These are phyloP conservation scores for Myxozyma mucilagina DNA, from an alignment of 805 yeast species.

Conservation along the genomic window DNA sequence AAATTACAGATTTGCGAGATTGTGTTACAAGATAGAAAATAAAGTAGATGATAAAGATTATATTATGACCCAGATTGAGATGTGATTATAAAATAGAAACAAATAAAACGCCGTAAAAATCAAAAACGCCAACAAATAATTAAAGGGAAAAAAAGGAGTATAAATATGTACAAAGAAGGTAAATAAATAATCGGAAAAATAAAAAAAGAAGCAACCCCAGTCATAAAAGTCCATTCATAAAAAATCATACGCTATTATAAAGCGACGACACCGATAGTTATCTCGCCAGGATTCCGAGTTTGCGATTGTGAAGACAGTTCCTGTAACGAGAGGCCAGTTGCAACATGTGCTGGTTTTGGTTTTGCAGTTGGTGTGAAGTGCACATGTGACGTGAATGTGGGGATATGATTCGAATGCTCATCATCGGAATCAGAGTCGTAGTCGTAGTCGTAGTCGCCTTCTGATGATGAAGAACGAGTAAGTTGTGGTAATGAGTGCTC, in stretches of 20 bases:
- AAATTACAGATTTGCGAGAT: too few relatives aligned
- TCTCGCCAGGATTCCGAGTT: background rate
- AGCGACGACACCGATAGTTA: background rate
- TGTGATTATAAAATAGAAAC: too few relatives aligned
- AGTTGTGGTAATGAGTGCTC: slow-evolving; percentile 14
- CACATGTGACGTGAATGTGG: background rate
- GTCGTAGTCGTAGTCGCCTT: slow-evolving; percentile 11
- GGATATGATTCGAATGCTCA: background rate
- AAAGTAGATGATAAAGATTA: too few relatives aligned
- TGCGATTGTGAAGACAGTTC: background rate
- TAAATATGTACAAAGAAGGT: background rate
- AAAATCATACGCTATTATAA: background rate
- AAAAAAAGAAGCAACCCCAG: background rate
- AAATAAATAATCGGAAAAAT: background rate
- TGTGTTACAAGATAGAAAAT: too few relatives aligned
- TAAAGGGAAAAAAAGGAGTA: background rate
- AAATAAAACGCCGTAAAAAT: too few relatives aligned
- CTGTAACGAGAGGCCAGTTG: background rate
- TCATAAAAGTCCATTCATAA: background rate
- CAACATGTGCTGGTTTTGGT: background rate
- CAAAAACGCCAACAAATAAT: background rate
- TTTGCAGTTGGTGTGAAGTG: background rate
- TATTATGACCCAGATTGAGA: too few relatives aligned
- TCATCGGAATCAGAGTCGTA: background rate
- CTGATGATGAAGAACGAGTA: slow-evolving; percentile 8